Conservation (phyloP, 345 rosid genomes). For the Zanthoxylum bungeanum region DNA sequence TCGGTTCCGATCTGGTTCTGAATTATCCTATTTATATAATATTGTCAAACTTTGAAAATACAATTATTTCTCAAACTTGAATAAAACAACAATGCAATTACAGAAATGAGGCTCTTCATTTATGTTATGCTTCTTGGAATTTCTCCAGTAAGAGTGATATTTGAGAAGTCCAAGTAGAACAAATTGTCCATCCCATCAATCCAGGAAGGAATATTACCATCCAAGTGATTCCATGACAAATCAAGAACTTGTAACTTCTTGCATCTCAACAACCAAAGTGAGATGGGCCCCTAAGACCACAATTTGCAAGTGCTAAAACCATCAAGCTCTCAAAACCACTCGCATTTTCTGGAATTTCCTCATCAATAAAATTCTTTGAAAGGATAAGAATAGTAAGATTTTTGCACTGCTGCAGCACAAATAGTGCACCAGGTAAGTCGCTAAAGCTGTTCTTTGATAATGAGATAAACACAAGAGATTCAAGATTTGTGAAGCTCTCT, state of each 20-base stretch:
- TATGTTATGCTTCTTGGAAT: conserved; percentile 61
- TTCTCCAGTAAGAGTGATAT: conserved; percentile 79
- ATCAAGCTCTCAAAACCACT: conserved; percentile 58
- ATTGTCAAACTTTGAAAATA: too few relatives aligned
- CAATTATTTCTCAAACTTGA: too few relatives aligned
- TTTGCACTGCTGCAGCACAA: conserved; percentile 64
- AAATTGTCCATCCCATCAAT: conserved; percentile 78
- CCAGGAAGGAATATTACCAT: conserved; percentile 76
- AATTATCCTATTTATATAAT: too few relatives aligned
- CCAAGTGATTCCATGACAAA: conserved; percentile 81
- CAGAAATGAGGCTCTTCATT: conserved; percentile 58
- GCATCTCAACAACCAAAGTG: conserved; percentile 71
- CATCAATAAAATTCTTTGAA: conserved; percentile 68
- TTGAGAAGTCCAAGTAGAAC: conserved; percentile 89
- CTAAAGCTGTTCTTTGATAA: conserved; percentile 77
- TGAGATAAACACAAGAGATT: conserved; percentile 61
- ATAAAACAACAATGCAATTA: too few relatives aligned
- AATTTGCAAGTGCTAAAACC: conserved; percentile 73
- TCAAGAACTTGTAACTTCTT: conserved; percentile 78
- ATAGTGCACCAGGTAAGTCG: conserved; percentile 51
- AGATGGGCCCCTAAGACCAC: conserved; percentile 79
- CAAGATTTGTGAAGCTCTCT: conserved; percentile 44
- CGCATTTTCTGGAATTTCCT: conserved; percentile 55
- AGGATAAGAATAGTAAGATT: conserved; percentile 84
- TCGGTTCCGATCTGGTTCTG: too few relatives aligned